These are phyloP conservation scores for Fistulinella cinereoalba DNA, from an alignment of 1,284 basidiomycete species.

Conservation along the genomic window DNA sequence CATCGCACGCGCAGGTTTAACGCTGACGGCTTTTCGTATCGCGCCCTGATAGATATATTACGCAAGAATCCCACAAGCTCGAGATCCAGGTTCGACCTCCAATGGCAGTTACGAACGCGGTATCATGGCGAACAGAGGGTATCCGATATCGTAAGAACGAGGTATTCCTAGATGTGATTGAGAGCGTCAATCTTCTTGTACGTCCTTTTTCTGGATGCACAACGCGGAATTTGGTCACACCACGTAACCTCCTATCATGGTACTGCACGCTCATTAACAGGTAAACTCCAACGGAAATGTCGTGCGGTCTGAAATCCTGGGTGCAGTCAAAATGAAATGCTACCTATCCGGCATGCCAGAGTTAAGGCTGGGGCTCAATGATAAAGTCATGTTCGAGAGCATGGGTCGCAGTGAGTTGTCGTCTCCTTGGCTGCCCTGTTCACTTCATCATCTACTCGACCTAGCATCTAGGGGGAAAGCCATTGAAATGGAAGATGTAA, in stretches of 20 bases:
- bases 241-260: background rate
- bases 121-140: conserved; percentile 97
- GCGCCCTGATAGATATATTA: conserved; percentile 78
- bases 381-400: conserved; percentile 99
- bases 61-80: conserved; percentile 98
- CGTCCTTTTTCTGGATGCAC: conserved; percentile 26
- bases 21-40: background rate
- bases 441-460: background rate
- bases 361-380: conserved; percentile 91
- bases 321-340: conserved; percentile 99
- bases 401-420: conserved; percentile 91
- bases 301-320: conserved; percentile 95
- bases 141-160: conserved; percentile 99
- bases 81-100: conserved; percentile 96
- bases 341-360: conserved; percentile 99
- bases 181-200: conserved; percentile 94
- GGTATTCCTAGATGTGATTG: conserved; percentile 98
- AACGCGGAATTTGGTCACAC: background rate
- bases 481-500: conserved; percentile 99
- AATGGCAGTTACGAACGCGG: conserved; percentile 97
- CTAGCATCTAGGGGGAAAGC: conserved; percentile 92
- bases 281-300: conserved; percentile 98
- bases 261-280: conserved; percentile 37
- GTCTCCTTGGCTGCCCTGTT: no score
- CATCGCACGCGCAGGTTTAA: background rate